Conservation (phyloP, 163 green algal species). For the Scenedesmus sp. region DNA sequence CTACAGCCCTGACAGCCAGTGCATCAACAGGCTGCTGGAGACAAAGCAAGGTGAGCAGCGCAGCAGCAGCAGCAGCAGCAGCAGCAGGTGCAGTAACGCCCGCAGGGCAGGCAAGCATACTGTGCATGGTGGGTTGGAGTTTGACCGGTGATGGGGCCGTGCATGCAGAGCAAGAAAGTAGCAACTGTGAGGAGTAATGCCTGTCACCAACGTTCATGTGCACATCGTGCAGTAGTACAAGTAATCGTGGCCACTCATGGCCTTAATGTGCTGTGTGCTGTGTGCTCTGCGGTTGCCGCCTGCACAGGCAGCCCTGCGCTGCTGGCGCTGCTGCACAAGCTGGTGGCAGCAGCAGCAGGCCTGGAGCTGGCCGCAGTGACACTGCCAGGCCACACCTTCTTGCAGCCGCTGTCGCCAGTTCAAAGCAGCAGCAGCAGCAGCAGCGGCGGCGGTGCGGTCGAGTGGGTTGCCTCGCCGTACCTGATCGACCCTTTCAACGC, state of each 20-base stretch:
- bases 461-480: not conserved
- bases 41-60: conserved; percentile 23
- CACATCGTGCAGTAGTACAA: no score
- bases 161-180: not conserved
- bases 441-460: not conserved
- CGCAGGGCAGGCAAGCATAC: not conserved
- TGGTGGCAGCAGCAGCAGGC: not conserved
- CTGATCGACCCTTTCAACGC: conserved; percentile 20
- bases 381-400: not conserved
- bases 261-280: not conserved
- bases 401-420: not conserved
- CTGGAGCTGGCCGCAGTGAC: not conserved
- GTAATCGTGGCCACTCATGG: not conserved
- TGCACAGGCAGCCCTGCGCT: conserved; percentile 4
- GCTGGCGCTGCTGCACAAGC: conserved; percentile 13
- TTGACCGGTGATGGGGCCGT: not conserved
- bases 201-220: no score
- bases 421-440: not conserved
- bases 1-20: conserved; percentile 7
- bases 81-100: not conserved
- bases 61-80: not conserved
- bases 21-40: conserved; percentile 15
- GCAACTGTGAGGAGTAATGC: not conserved
- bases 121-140: no score
- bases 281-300: not conserved